Conservation (phyloP, 2,329 filamentous ascomycete genomes). For the Fusarium keratoplasticum region DNA sequence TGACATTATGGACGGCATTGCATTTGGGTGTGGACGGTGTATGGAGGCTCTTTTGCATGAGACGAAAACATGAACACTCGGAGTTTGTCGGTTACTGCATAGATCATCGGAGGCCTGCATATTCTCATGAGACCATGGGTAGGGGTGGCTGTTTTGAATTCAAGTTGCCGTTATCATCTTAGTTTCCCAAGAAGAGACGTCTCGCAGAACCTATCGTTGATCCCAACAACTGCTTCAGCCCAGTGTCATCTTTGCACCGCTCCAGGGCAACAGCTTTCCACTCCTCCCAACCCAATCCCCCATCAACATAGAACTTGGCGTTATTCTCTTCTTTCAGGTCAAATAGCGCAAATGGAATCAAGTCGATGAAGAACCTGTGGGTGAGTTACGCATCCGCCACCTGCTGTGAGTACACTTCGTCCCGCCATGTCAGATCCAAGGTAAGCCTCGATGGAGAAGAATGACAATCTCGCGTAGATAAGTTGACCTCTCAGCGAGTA, state of each 20-base stretch:
- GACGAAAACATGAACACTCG: background rate
- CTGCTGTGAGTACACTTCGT: background rate
- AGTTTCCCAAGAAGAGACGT: background rate
- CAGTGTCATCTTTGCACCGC: background rate
- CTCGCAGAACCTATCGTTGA: background rate
- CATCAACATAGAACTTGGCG: background rate
- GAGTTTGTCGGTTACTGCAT: background rate
- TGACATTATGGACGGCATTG: background rate
- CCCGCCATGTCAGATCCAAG: background rate
- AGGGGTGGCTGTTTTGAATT: background rate
- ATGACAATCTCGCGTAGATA: background rate
- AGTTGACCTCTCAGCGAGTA: background rate
- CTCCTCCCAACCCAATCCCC: background rate
- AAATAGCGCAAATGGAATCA: background rate
- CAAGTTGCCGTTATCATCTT: background rate
- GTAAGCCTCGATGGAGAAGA: background rate
- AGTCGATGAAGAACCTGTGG: background rate
- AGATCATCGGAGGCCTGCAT: background rate
- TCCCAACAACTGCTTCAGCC: background rate
- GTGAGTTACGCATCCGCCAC: background rate
- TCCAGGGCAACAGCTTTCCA: background rate
- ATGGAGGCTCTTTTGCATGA: slow-evolving; percentile 2
- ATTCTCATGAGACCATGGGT: background rate
- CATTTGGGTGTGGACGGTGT: background rate
- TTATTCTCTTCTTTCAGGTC: background rate